Evolutionary conservation across 1,139 yeast genomes (phyloP), one percentile per base, ranked within the genome.

Genomic region (Candida tropicalis): DNA sequence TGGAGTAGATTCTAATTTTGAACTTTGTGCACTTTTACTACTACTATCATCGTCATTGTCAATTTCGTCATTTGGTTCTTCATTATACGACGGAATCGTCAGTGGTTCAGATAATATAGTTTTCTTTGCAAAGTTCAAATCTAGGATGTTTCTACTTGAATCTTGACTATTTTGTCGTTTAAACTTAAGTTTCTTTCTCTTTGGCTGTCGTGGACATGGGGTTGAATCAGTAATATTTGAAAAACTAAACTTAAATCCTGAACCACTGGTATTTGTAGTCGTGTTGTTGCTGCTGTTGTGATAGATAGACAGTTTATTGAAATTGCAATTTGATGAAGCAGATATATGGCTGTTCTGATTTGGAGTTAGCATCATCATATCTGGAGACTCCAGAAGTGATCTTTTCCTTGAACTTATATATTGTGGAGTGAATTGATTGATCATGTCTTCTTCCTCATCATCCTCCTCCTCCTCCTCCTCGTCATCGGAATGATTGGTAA

Each of bases 121-220:
- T 43, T 59, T 63, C 12, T 56, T 48, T 0, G 68, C 63, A 48
- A 53, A 52, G 27, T 59, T 54, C 5, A 66, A 52, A 47, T 65
- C 62, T 25, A 66, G 49, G 3, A 62, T 44, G 29, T 49, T 53
- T 39, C 52, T 55, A 10, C 48, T 40, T 17, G n/a, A 47, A 23
- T 47, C 48, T 23, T 46, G n/a, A n/a, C n/a, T n/a, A n/a, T n/a
- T n/a, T n/a, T n/a, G n/a, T n/a, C n/a, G 47, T 42, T 55, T 63
- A 27, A 61, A 62, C 45, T 60, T 60, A 32, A 64, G 49, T 42
- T 57, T 61, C 52, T 65, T 65, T 38, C 68, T 53, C 16, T 60
- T 54, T 10, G 70, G 68, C 24, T 62, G 63, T 5, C 52, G 47
- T 5, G 71, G 71, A 48, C 71, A 66, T 5, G 71, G 71, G 1